Evolutionary conservation across 2,329 filamentous ascomycete genomes (phyloP), one percentile per base, ranked within the genome.

Genomic region (Xylogone sp.): DNA sequence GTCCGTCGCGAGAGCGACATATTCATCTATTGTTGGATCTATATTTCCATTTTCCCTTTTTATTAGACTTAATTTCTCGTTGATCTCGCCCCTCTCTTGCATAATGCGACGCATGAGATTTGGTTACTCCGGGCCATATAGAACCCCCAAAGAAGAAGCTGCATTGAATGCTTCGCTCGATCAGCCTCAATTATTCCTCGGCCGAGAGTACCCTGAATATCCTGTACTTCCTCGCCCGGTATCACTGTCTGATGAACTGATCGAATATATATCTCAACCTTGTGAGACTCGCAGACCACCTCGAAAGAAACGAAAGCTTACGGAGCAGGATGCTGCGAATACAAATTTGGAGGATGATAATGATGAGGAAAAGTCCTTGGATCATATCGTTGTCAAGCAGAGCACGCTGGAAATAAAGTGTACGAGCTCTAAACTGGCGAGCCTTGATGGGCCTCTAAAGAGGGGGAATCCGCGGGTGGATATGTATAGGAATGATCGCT

Each of bases 381-480:
- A 63, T 16, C 53, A 60, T 42, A 58, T 67, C 19, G 31, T 60
- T 39, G 63, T 66, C 7, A 60, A 61, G 8, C 50, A 58, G 45
- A 56, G 52, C 34, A 45, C 39, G 7, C 60, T 58, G 57, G 57
- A 61, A 13, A 53, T 65, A 16, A 46, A 53, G 45, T 65, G 50
- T 49, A 42, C 19, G 12, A 45, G 46, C 18, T 59, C 52, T 21
- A 60, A 56, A 44, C 34, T 60, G 9, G 51, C 53, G n/a, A 51
- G 45, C 20, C 27, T 51, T n/a, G 42, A 48, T n/a, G 46, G 45
- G 10, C 53, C 57, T 9, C 18, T 64, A 24, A 49, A 50, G 19
- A 57, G 55, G 45, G 52, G 42, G 8, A 55, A 58, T 42, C 54
- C 59, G 12, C 43, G 27, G 7, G 51, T 56, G 21, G 53, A 50